Evolutionary conservation across 108 stramenopile species (phyloP), one percentile per base, ranked within the genome.

Genomic region (Fragilaria crotonensis): DNA sequence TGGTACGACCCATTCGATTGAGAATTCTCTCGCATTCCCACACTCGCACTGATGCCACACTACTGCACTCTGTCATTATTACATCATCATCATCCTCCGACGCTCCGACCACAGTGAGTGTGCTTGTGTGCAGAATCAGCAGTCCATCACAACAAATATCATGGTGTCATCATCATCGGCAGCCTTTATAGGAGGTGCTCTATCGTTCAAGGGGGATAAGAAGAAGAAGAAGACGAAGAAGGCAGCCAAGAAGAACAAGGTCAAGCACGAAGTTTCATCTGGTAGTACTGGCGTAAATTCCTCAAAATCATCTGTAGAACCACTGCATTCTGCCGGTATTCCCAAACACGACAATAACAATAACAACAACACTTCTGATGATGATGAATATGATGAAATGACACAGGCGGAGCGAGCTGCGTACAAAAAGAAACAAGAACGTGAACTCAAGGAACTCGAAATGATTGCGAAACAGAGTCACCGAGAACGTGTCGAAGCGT

Each of bases 331-430:
- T 25, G n/a, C 44, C 62, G 48, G 23, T 27, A 25, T n/a, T 22
- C 47, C 41, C 29, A 2, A 18, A n/a, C 25, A 29, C 26, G 54
- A 30, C 5, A 31, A 32, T 21, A 11, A 25, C 2, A 30, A 44
- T 17, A 25, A 25, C 22, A 25, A 25, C 18, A 33, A 73, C 44
- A 30, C 63, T 22, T 44, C 36, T 44, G 49, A 58, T 4, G 59
- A 64, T 11, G 79, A 76, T 25, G 72, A 67, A 19, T 83, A 85
- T 18, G 84, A 83, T 20, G 84, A 85, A 26, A 48, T 85, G 45
- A 91, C 90, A 5, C 80, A 78, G 25, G 90, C 90, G 0, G 85
- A 91, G 64, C 64, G 71, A 41, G 58, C 57, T 29, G 75, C 81
- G 1, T 47, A 51, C 23, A 72, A 79, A 58, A 63, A 63, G 21